Evolutionary conservation across 768 basidiomycete species (phyloP), one percentile per base, ranked within the genome.

Genomic region (Gymnopilus junonius): DNA sequence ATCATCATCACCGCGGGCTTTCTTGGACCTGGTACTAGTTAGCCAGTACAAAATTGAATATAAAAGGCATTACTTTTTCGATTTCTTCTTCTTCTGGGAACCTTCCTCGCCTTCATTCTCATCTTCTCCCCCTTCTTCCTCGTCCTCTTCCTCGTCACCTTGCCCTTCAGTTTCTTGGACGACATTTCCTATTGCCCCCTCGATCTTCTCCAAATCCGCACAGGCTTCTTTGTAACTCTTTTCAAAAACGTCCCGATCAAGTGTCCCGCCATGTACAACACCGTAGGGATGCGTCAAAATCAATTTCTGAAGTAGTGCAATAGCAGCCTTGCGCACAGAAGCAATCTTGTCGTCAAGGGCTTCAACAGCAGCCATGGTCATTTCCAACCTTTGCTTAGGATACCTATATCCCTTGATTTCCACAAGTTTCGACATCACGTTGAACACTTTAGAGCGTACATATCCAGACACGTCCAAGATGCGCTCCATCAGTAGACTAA

Each of bases 331-430:
- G 69, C 97, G 84, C n/a, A 97, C 96, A 6, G 83, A 87, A 20
- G 93, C 86, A 1, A 87, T 89, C 77, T 99, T 99, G 79, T 99
- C 97, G 67, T 94, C 89, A 51, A 99, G 81, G 27, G 92, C 88
- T 2, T 81, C 85, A 32, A 93, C 87, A 0, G 95, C 91, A n/a
- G 87, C 85, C 53, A 83, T 80, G 4, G 95, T 90, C 34, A 95
- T 87, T 20, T 81, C 79, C 32, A 94, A 80, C 0, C 96, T 85
- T 64, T 95, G 91, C 73, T 94, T 92, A 0, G 95, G 94, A 76
- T 95, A 95, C 70, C 93, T 94, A 72, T 66, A 61, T 7, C 82
- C 80, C 27, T 91, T 84, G 55, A 97, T 87, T 14, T 80, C 78
- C 73, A 91, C 92, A 4, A 97, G 81, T 70, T 88, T 89, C 43